Conservation (phyloP, 2,329 filamentous ascomycete species). For the Chaetomium strumarium region DNA sequence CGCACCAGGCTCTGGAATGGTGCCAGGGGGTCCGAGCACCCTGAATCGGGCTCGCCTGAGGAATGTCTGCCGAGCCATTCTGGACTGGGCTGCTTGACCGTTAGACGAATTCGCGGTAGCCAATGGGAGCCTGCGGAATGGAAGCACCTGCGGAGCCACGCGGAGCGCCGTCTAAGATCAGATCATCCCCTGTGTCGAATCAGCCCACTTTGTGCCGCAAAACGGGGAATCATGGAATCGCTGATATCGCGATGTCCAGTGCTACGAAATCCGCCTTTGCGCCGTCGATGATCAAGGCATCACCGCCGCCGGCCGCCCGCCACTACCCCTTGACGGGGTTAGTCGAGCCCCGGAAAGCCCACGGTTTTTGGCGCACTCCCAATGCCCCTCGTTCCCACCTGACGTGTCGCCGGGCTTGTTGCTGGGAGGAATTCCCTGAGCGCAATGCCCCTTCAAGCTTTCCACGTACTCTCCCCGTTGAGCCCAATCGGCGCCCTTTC, state of each 20-base stretch:
- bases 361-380: no score
- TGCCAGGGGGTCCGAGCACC: conserved; percentile 16
- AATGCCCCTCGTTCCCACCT: no score
- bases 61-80: conserved; percentile 12
- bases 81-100: conserved; percentile 12
- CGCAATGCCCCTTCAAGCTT: conserved; percentile 2
- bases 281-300: neutral
- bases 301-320: neutral
- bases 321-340: no score
- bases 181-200: conserved; percentile 24
- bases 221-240: conserved; percentile 11
- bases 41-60: conserved; percentile 19
- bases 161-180: conserved; percentile 18
- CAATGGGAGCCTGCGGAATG: conserved; percentile 16
- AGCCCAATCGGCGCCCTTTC: neutral
- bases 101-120: conserved; percentile 9
- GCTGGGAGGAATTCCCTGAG: no score
- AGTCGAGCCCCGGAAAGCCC: no score
- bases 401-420: no score
- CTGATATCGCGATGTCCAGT: conserved; percentile 14
- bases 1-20: conserved; percentile 6
- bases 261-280: no score
- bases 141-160: conserved; percentile 4
- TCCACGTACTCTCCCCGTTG: neutral
- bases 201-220: conserved; percentile 22